Conservation (phyloP, 176 grass and related monocot species). For the Avena sativa region DNA sequence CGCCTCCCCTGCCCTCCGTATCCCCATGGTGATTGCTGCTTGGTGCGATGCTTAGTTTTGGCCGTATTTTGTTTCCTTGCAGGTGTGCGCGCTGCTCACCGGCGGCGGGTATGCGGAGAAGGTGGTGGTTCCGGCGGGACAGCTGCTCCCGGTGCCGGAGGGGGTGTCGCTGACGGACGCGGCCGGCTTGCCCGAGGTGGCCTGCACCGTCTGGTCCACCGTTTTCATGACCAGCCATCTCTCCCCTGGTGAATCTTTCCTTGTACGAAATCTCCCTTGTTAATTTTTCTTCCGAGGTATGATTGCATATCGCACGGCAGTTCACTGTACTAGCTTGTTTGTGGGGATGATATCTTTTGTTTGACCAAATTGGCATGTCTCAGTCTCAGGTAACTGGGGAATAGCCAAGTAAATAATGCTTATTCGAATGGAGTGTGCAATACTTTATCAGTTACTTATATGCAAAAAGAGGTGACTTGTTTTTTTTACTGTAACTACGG, state of each 20-base stretch:
- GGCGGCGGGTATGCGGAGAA: constrained; percentile 92
- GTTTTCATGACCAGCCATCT: constrained; percentile 89
- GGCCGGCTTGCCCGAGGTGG: constrained; percentile 71
- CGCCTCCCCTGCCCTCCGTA: neutral
- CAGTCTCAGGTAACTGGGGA: neutral
- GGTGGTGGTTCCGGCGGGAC: constrained; percentile 73
- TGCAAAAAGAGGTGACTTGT: neutral
- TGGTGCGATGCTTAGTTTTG: neutral
- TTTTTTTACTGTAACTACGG: too few relatives aligned
- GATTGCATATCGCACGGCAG: neutral
- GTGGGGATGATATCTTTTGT: neutral
- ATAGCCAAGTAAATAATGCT: neutral
- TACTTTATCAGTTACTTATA: too few relatives aligned
- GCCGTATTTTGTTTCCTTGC: neutral
- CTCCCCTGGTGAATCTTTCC: constrained; percentile 77
- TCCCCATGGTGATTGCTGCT: neutral
- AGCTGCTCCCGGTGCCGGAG: constrained; percentile 68
- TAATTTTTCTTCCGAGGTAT: neutral
- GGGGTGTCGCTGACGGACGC: constrained; percentile 81
- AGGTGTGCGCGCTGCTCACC: constrained; percentile 77
- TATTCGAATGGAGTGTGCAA: neutral
- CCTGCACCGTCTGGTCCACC: constrained; percentile 89
- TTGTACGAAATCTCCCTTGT: constrained; percentile 45
- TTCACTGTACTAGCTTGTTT: neutral
- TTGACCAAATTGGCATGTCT: neutral